Conservation (phyloP, 2,329 filamentous ascomycete genomes). For the Nigrospora sphaerica region DNA sequence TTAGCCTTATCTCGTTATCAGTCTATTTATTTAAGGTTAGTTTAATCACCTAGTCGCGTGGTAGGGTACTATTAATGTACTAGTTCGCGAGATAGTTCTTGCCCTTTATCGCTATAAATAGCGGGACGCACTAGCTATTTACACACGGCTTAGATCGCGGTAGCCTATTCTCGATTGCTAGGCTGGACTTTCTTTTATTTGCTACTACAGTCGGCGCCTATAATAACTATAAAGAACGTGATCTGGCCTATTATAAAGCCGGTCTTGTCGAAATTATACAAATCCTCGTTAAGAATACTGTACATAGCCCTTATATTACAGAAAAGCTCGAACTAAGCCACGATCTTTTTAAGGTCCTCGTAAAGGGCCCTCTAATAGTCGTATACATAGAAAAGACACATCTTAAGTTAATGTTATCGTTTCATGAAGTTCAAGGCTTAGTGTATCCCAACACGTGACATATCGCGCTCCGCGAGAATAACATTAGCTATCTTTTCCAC, state of each 20-base stretch:
- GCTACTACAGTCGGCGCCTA: no score
- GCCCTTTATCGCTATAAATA: no score
- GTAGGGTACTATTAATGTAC: not conserved
- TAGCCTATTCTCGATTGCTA: no score
- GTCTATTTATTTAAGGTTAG: not conserved
- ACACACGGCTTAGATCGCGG: no score
- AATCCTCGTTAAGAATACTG: not conserved
- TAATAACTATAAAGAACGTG: not conserved
- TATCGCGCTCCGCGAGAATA: not conserved
- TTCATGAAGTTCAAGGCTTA: no score
- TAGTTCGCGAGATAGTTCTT: constrained; percentile 1
- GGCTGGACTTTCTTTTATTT: no score
- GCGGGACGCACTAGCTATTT: no score
- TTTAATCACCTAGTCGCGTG: not conserved
- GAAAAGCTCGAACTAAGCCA: not conserved
- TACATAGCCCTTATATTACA: no score
- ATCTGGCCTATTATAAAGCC: not conserved
- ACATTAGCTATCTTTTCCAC: not conserved
- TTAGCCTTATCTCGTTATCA: not conserved
- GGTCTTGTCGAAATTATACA: constrained; percentile 1
- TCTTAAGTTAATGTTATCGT: no score
- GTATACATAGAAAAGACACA: no score
- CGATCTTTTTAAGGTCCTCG: not conserved
- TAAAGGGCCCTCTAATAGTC: no score
- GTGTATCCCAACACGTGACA: no score